These are phyloP conservation scores for Lactarius hengduanensis DNA, from an alignment of 768 basidiomycete genomes.

Conservation along the genomic window DNA sequence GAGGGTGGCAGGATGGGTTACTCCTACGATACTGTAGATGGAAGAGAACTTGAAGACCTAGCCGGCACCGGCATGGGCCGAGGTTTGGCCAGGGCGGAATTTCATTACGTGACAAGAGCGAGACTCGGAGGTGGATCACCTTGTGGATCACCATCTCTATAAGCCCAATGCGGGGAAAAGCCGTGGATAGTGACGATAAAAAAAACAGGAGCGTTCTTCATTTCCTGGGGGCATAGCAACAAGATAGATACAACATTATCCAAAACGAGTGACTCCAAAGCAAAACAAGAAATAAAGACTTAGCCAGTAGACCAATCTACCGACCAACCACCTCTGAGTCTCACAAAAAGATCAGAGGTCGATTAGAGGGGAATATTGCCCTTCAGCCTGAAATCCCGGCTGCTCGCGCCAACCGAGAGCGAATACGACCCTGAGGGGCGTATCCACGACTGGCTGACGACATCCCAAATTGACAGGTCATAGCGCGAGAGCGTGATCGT, in stretches of 20 bases:
- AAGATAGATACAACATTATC: neutral
- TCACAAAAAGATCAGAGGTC: neutral
- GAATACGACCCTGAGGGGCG: constrained; percentile 35
- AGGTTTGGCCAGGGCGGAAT: no score
- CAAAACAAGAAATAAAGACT: neutral
- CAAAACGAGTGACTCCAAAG: neutral
- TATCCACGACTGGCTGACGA: constrained; percentile 37
- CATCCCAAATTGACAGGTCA: constrained; percentile 38
- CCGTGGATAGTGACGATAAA: neutral
- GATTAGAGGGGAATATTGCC: constrained; percentile 8
- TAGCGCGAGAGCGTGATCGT: constrained; percentile 29
- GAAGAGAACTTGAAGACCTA: no score
- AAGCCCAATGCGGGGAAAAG: neutral
- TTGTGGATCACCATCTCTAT: neutral
- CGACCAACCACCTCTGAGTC: neutral
- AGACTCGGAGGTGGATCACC: no score
- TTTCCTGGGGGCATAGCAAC: neutral
- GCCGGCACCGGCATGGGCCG: no score
- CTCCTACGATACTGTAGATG: no score
- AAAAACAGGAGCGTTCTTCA: neutral
- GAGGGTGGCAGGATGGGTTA: no score
- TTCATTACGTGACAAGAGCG: neutral
- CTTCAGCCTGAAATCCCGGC: constrained; percentile 23
- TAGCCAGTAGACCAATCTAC: no score
- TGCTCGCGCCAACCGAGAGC: constrained; percentile 35